Evolutionary conservation across 75 land plant genomes (phyloP).

Genomic region (Cunninghamia lanceolata): DNA sequence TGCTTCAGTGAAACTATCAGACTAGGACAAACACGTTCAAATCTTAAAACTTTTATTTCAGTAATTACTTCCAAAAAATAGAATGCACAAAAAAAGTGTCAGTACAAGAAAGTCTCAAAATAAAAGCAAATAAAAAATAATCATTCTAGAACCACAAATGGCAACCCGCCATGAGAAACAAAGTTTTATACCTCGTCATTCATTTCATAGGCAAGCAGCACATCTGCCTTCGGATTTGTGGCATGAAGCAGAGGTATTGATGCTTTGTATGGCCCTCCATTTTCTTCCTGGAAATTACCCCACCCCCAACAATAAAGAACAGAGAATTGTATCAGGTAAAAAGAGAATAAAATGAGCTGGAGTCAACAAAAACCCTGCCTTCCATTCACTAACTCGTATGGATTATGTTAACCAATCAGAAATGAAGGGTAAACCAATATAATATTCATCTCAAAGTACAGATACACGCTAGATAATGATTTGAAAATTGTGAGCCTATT

Average conservation of each 20-base stretch:
- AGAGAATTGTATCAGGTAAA: background rate
- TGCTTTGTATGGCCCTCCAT: slow-evolving; percentile 96
- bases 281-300: slow-evolving; percentile 71
- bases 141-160: background rate
- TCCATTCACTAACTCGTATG: background rate
- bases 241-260: slow-evolving; percentile 90
- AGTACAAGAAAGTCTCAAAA: background rate
- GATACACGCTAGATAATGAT: background rate
- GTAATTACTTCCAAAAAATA: background rate
- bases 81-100: background rate
- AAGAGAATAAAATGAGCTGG: background rate
- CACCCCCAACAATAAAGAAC: background rate
- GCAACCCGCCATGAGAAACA: background rate
- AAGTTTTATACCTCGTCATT: slow-evolving; percentile 78
- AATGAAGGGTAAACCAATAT: background rate
- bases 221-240: slow-evolving; percentile 87
- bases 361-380: background rate
- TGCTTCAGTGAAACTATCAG: background rate
- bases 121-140: background rate
- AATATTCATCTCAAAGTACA: background rate
- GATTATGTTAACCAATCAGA: background rate
- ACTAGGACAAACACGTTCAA: background rate
- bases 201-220: slow-evolving; percentile 97
- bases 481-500: background rate
- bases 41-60: background rate